Evolutionary conservation across 1,284 basidiomycete species (phyloP).

Genomic region (Mycosarcoma maydis): DNA sequence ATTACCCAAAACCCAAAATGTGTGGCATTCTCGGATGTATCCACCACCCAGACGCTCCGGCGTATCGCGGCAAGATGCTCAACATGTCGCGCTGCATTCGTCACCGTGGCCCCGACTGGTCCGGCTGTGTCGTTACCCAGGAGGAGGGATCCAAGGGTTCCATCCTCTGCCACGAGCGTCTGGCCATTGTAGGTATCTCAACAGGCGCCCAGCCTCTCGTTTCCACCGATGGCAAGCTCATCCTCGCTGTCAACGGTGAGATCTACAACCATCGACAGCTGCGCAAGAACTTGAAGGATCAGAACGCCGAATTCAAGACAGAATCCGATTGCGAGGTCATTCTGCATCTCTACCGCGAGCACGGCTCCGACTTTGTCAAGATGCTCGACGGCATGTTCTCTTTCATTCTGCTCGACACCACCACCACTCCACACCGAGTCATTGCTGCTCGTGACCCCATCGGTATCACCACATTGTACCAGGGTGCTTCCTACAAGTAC

Average conservation of each 20-base stretch:
- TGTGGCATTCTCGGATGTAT: conserved; percentile 66
- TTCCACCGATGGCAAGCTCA: conserved; percentile 83
- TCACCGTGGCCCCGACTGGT: conserved; percentile 67
- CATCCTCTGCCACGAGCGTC: conserved; percentile 69
- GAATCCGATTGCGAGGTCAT: conserved; percentile 99
- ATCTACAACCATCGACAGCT: conserved; percentile 97
- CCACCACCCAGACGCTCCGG: conserved; percentile 63
- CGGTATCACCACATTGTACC: conserved; percentile 97
- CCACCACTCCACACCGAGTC: conserved; percentile 84
- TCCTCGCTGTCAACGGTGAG: conserved; percentile 96
- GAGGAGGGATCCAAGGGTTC: conserved; percentile 57
- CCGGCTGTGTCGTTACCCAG: conserved; percentile 62
- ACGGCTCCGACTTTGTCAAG: conserved; percentile 67
- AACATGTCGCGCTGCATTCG: conserved; percentile 65
- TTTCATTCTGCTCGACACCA: conserved; percentile 93
- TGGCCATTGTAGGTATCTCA: conserved; percentile 98
- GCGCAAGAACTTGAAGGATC: conserved; percentile 73
- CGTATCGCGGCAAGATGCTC: conserved; percentile 65
- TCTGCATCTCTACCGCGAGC: conserved; percentile 71
- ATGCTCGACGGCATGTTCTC: conserved; percentile 98
- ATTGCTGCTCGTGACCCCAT: conserved; percentile 97
- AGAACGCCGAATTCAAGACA: conserved; percentile 87
- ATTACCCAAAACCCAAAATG: conserved; percentile 31
- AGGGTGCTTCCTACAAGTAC: conserved; percentile 86
- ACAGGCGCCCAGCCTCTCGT: conserved; percentile 95